Evolutionary conservation across 192 early-diverging fungal species (phyloP), one percentile per base, ranked within the genome.

Genomic region (Phycomyces nitens): DNA sequence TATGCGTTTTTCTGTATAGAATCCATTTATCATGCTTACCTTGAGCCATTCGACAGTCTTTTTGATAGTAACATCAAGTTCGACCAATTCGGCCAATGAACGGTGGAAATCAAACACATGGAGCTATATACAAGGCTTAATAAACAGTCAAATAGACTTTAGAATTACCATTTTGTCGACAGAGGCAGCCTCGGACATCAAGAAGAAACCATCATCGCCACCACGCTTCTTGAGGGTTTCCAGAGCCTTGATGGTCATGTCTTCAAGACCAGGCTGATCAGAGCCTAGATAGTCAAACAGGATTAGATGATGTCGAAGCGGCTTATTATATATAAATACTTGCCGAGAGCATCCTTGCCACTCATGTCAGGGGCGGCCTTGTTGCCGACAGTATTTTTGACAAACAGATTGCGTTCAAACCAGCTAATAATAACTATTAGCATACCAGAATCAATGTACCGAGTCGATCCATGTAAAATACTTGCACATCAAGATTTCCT

Each of bases 111-210:
- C 81, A 44, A 86, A 74, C 21, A 78, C 71, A 63, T 87, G 84
- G 69, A 87, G 74, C 59, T 65, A 51, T 47, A 47, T 47, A 47
- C 2, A 6, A 7, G 12, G 2, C 3, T 47, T 3, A n/a, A 47
- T 11, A 18, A 47, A 47, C 12, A 47, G 12, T n/a, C 15, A 47
- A 6, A 47, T 7, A 6, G 44, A 6, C 12, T n/a, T n/a, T n/a
- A 11, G 24, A 7, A 12, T 53, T 47, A 64, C 64, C 71, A 72
- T 61, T 72, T 87, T 87, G 71, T 87, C 85, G 49, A 87, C 75
- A 26, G 82, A 79, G 24, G 83, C 85, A 55, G 82, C 85, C 69
- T 87, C 85, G 49, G 77, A 73, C 84, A 87, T 84, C 53, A 87
- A 60, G 79, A 84, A 87, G 69, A 71, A 87, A 64, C 85, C 85